These are phyloP conservation scores for Tagetes erecta DNA, from an alignment of 129 eudicot genomes.

Conservation along the genomic window DNA sequence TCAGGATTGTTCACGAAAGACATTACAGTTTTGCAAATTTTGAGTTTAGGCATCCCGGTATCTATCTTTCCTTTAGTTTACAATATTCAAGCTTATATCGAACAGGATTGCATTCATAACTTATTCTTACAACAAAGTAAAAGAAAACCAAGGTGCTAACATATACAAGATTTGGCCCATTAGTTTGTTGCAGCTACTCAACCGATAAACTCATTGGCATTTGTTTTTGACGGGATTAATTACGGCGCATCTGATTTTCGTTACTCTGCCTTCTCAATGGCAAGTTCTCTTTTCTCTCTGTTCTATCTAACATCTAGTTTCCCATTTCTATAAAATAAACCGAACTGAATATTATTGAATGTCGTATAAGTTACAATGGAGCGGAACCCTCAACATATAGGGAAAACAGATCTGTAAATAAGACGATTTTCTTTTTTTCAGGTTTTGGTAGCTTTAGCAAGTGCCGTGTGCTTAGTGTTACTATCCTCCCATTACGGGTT, in stretches of 20 bases:
- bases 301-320: background rate
- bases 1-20: constrained; percentile 48
- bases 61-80: background rate
- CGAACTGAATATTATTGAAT: too few species aligned
- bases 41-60: constrained; percentile 61
- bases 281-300: constrained; percentile 17
- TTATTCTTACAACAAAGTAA: too few species aligned
- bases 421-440: constrained; percentile 11
- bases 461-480: constrained; percentile 37
- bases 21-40: constrained; percentile 39
- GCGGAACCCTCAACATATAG: too few species aligned
- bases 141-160: too few species aligned
- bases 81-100: too few species aligned
- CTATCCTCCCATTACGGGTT: constrained; percentile 49
- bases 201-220: constrained; percentile 64
- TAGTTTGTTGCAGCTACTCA: constrained; percentile 72
- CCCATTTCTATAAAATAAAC: background rate
- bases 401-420: background rate
- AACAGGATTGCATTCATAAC: too few species aligned
- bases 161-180: background rate
- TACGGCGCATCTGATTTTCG: constrained; percentile 65
- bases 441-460: constrained; percentile 39
- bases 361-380: too few species aligned
- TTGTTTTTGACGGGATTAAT: constrained; percentile 64
- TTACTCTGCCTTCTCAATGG: constrained; percentile 71